These are phyloP conservation scores for Debaryomyces sp. DNA, from an alignment of 1,139 yeast species.

Conservation along the genomic window DNA sequence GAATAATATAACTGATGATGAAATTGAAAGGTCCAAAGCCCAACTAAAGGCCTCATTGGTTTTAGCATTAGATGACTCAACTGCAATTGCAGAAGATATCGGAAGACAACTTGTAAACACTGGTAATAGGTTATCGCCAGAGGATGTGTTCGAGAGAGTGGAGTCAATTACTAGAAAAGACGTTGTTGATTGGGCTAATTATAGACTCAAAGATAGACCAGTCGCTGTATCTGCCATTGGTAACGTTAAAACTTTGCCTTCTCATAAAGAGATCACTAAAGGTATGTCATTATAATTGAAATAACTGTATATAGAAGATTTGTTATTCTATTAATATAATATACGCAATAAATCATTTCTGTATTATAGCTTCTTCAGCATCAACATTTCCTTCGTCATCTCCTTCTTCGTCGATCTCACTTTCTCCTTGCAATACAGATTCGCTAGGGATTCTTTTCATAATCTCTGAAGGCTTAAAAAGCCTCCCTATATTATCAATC, in stretches of 20 bases:
- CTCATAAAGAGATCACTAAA: constrained; percentile 52
- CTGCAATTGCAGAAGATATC: constrained; percentile 96
- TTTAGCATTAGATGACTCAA: constrained; percentile 88
- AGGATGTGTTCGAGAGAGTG: constrained; percentile 85
- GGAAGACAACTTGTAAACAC: constrained; percentile 97
- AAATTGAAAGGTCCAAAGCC: constrained; percentile 91
- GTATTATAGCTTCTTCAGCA: constrained; percentile 19
- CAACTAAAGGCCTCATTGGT: constrained; percentile 91
- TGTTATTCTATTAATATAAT: constrained; percentile 7
- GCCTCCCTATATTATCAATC: constrained; percentile 86
- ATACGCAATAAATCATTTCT: constrained; percentile 12
- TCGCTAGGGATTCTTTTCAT: constrained; percentile 77
- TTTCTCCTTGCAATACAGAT: constrained; percentile 48
- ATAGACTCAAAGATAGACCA: constrained; percentile 75
- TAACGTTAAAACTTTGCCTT: constrained; percentile 64
- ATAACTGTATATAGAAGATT: constrained; percentile 7
- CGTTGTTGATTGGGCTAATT: constrained; percentile 86
- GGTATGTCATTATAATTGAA: constrained; percentile 33
- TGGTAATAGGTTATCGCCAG: constrained; percentile 87
- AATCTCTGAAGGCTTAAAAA: constrained; percentile 68
- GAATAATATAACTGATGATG: constrained; percentile 78
- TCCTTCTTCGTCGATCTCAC: constrained; percentile 46
- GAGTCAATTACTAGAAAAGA: constrained; percentile 79
- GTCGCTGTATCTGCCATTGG: constrained; percentile 92
- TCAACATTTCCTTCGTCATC: constrained; percentile 53